phyloP scores from a whole-genome alignment of 2,329 filamentous ascomycete species.

The Passalora sequoiae region DNA sequence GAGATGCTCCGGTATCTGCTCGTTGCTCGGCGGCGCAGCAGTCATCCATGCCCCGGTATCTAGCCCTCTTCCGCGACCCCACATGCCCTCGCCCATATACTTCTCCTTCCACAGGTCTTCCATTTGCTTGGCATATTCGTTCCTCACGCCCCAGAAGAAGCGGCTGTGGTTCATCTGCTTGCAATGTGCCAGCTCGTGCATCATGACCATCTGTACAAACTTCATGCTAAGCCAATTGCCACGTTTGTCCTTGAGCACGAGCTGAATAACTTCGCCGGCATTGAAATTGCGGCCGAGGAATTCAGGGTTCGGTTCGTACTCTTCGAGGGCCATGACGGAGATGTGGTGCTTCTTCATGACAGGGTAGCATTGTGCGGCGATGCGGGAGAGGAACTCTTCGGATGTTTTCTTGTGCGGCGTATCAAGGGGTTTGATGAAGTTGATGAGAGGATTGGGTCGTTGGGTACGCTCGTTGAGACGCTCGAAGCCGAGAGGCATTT shows the following conservation, averaged over 20 bases:
- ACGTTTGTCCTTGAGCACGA: conserved; percentile 67
- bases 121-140: conserved; percentile 67
- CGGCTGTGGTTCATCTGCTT: conserved; percentile 86
- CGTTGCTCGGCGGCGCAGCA: conserved; percentile 52
- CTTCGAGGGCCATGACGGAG: conserved; percentile 59
- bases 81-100: conserved; percentile 78
- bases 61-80: conserved; percentile 66
- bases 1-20: conserved; percentile 53
- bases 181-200: conserved; percentile 84
- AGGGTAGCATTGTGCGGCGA: conserved; percentile 74
- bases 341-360: conserved; percentile 46
- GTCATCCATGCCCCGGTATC: conserved; percentile 58
- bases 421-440: conserved; percentile 74
- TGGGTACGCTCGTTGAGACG: conserved; percentile 70
- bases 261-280: conserved; percentile 77
- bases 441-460: conserved; percentile 70
- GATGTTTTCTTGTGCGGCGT: conserved; percentile 51
- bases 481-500: conserved; percentile 73
- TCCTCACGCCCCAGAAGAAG: conserved; percentile 74
- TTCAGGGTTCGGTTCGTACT: conserved; percentile 73
- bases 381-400: conserved; percentile 67
- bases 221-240: conserved; percentile 70
- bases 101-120: conserved; percentile 61
- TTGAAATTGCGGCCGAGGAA: conserved; percentile 91
- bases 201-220: conserved; percentile 92